Evolutionary conservation across 1,284 basidiomycete species (phyloP), one percentile per base, ranked within the genome.

Genomic region (Pholiota adiposa): DNA sequence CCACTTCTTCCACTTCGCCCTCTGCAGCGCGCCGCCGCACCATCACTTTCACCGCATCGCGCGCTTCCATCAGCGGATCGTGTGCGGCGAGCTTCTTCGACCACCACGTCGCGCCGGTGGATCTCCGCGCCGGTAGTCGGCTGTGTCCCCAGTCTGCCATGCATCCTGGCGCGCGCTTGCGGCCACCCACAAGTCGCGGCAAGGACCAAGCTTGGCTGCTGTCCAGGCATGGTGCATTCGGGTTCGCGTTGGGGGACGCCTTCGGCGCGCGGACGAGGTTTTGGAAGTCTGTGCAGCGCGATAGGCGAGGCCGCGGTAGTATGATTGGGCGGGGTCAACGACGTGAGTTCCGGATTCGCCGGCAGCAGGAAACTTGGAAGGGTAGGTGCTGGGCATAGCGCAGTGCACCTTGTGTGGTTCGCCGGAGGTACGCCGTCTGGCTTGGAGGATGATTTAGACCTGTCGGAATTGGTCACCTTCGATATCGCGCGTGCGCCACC

Each of bases 351-450:
- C 96, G 1, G 94, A 92, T 77, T 97, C 96, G 77, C n/a, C n/a
- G n/a, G n/a, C 96, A 98, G 79, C 96, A 98, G 77, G 96, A 97
- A 12, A 93, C 94, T 73, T 98, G 96, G 82, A 97, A 97, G 1
- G 96, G 96, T 1, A 97, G 83, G 72, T 98, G 95, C 63, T 92
- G 86, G 1, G 86, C 86, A 75, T 96, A 98, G 27, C 95, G 90
- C 48, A 85, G 79, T 1, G 93, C 88, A 7, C 93, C 94, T 50
- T 82, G 79, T n/a, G 54, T 80, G 78, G 72, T 98, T 94, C 63
- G 94, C 88, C 1, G 95, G 95, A 11, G 96, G 96, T 0, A 94
- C 93, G 8, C 90, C 89, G 67, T 94, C 90, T n/a, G 90, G 86
- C 66, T 93, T 92, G 3, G 94, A 92, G 6, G 92, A 93, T 1